Conservation (phyloP, 768 basidiomycete species). For the Gautieria morchelliformis region DNA sequence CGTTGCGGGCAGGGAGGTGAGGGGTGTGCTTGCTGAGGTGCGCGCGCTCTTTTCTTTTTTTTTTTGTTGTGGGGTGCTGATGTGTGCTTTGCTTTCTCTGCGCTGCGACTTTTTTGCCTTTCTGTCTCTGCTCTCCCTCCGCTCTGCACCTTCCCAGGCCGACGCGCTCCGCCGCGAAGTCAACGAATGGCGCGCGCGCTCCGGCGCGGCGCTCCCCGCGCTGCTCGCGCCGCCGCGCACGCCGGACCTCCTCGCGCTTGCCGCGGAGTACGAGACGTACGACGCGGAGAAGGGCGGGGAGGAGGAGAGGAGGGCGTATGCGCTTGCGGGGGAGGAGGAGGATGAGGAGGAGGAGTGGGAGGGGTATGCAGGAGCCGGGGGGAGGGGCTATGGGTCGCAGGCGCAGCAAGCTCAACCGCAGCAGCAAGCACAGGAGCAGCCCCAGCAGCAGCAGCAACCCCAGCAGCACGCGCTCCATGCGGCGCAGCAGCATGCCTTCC, state of each 20-base stretch:
- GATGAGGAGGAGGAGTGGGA: background rate
- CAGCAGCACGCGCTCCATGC: background rate
- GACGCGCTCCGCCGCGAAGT: slow-evolving; percentile 84
- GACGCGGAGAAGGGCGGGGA: no score
- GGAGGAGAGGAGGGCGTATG: slow-evolving; percentile 13
- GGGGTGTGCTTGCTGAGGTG: slow-evolving; percentile 20
- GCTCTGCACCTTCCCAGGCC: no score
- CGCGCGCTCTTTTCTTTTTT: background rate
- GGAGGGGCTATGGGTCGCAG: no score
- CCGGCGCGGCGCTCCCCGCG: slow-evolving; percentile 45
- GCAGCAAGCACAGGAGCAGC: background rate
- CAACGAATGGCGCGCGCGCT: slow-evolving; percentile 93
- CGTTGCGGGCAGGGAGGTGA: slow-evolving; percentile 74
- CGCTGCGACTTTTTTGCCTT: no score
- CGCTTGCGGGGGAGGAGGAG: slow-evolving; percentile 5
- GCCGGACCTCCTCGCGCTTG: slow-evolving; percentile 45
- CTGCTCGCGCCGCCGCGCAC: slow-evolving; percentile 66
- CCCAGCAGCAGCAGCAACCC: background rate
- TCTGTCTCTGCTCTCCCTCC: no score
- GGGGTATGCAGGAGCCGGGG: background rate
- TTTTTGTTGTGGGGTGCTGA: background rate
- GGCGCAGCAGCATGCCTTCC: no score
- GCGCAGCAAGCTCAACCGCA: no score
- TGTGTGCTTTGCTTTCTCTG: no score
- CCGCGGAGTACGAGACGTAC: slow-evolving; percentile 14